Evolutionary conservation across 352 stramenopile genomes (phyloP), one percentile per base, ranked within the genome.

Genomic region (Globisporangium emineosum): DNA sequence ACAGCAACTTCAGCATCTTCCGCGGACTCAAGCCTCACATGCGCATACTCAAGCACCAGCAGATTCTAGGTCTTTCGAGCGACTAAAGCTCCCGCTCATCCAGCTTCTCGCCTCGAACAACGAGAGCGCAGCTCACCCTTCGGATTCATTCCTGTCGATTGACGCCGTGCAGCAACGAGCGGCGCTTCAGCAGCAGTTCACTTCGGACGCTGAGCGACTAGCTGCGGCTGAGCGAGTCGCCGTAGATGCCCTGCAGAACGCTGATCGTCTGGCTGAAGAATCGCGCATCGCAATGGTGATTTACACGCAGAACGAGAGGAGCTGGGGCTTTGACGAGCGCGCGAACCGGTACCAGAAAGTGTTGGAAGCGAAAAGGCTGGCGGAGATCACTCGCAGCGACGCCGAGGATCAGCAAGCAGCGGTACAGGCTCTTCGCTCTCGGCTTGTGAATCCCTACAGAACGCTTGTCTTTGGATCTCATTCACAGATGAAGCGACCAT

Each of bases 291-390:
- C 71, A 0, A 89, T 88, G 72, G 67, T 87, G 15, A 53, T 81
- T 0, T 89, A 87, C 54, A 54, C 76, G 1, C 76, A 90, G 47
- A 78, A 85, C 42, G 83, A 90, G 56, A 70, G 66, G 32, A 76
- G 63, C 7, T 90, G 83, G 81, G 68, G 53, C 53, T 92, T 90
- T 62, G 83, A 89, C 35, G 81, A 90, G 56, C 78, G 81, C 1
- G 66, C 83, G 2, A 66, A 42, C 3, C 75, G 79, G 12, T 88
- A 87, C 51, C 68, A 84, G 49, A 64, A 80, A 25, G 70, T 89
- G 25, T 73, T 88, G 64, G 75, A 86, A 21, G 60, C 75, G 23
- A 89, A 86, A 42, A 76, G 74, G 55, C 62, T 76, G 27, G 83
- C 80, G 0, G 83, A 89, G 2, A 65, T 66, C 5, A 65, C 77